Evolutionary conservation across 371 early-diverging fungal genomes (phyloP).

Genomic region (Rhizomucor pusillus): DNA sequence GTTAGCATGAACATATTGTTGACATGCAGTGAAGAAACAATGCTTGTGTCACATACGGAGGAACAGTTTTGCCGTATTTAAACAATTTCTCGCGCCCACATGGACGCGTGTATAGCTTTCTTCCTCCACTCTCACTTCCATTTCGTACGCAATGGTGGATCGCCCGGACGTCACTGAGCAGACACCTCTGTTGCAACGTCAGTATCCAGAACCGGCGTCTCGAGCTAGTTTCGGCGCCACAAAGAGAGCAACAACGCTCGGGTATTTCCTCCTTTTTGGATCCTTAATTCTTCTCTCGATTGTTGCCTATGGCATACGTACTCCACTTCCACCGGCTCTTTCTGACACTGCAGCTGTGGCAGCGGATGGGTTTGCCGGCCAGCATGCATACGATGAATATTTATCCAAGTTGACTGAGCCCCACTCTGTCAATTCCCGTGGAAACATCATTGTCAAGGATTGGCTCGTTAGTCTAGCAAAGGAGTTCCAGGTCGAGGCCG

Average conservation of each 20-base stretch:
- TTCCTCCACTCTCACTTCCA: no score
- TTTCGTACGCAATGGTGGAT: slow-evolving; percentile 2
- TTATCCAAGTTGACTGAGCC: slow-evolving; percentile 50
- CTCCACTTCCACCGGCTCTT: slow-evolving; percentile 40
- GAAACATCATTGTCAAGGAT: slow-evolving; percentile 29
- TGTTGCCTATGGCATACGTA: slow-evolving; percentile 18
- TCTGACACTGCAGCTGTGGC: slow-evolving; percentile 41
- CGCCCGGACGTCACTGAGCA: slow-evolving; percentile 6
- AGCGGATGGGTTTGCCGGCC: slow-evolving; percentile 37
- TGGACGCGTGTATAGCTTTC: neutral
- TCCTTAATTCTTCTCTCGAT: slow-evolving; percentile 12
- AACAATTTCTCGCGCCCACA: neutral
- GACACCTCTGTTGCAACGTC: slow-evolving; percentile 11
- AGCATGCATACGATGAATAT: slow-evolving; percentile 53
- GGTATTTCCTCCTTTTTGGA: slow-evolving; percentile 22
- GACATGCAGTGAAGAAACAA: no score
- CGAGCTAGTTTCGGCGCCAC: neutral
- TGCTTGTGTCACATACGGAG: no score
- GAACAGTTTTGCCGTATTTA: neutral
- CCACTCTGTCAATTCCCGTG: slow-evolving; percentile 54
- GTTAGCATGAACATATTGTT: no score
- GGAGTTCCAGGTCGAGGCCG: slow-evolving; percentile 41
- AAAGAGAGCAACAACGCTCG: neutral
- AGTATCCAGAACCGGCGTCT: neutral
- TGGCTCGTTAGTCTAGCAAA: slow-evolving; percentile 32